Evolutionary conservation across 2,329 filamentous ascomycete species (phyloP), one percentile per base, ranked within the genome.

Genomic region (Meredithiella fracta): DNA sequence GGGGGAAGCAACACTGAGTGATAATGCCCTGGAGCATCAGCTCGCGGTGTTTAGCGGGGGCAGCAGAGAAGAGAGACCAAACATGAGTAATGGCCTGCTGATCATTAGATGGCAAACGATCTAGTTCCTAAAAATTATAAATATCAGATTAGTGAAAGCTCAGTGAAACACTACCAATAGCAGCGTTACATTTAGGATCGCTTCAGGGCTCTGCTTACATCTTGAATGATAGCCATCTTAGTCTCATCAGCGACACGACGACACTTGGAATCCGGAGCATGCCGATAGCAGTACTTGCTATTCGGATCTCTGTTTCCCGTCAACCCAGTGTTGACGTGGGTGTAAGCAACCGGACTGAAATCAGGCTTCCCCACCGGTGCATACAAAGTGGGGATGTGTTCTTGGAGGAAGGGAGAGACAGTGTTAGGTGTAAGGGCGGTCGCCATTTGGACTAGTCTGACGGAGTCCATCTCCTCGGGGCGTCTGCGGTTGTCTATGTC

Each of bases 1-100:
- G 92, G 1, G 92, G 91, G 65, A 98, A 97, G 71, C 92, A 98
- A 68, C 91, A 97, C 67, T 97, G 90, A 0, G 91, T 85, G 59
- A 98, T 82, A 63, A 98, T 91, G 62, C 92, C 92, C 67, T 95
- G 89, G 6, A 98, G 77, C 86, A 98, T 97, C 59, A 98, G 77
- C 60, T 94, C 91, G 62, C 92, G 83, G 65, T 97, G 91, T 66
- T 94, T 95, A 8, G 88, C 79, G 0, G 92, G 92, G 0, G 92
- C 90, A 40, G 92, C 92, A 0, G 91, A 97, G 72, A 98, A 98
- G 51, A 97, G 76, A 0, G 91, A 94, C 92, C 92, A 98, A 56
- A 97, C 90, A 64, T 96, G 91, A 34, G 90, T 88, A 64, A 98
- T 96, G 65, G 86, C 90, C 69, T 96, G 88, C 69, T 95, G 89